phyloP scores from a whole-genome alignment of 495 filamentous ascomycete species.

The Extremus antarcticus region DNA sequence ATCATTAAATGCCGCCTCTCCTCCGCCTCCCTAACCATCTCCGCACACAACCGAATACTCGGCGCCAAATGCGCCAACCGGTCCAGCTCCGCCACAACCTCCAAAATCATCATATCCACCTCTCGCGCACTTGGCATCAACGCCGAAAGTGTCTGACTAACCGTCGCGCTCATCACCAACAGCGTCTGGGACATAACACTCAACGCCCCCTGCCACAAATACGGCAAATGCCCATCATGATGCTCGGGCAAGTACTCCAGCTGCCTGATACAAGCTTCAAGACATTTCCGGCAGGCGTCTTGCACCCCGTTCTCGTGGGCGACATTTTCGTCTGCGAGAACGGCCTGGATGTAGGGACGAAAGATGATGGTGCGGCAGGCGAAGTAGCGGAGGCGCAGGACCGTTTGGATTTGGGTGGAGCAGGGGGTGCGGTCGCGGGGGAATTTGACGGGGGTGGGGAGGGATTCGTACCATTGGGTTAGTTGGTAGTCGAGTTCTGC shows the following conservation, averaged over 20 bases:
- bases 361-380: slow-evolving; percentile 79
- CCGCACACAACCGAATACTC: slow-evolving; percentile 57
- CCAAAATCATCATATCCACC: slow-evolving; percentile 63
- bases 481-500: slow-evolving; percentile 73
- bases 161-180: slow-evolving; percentile 71
- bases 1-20: slow-evolving; percentile 44
- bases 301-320: slow-evolving; percentile 51
- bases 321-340: slow-evolving; percentile 63
- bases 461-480: slow-evolving; percentile 72
- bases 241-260: slow-evolving; percentile 69
- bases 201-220: slow-evolving; percentile 74
- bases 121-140: slow-evolving; percentile 52
- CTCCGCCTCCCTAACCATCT: slow-evolving; percentile 72
- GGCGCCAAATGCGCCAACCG: slow-evolving; percentile 63
- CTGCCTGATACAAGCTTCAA: slow-evolving; percentile 72
- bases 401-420: slow-evolving; percentile 65
- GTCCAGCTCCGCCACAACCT: slow-evolving; percentile 62
- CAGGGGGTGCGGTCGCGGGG: slow-evolving; percentile 54
- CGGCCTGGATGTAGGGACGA: slow-evolving; percentile 69
- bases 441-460: slow-evolving; percentile 63
- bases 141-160: slow-evolving; percentile 60
- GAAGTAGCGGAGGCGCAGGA: slow-evolving; percentile 66
- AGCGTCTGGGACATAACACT: slow-evolving; percentile 66
- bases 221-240: slow-evolving; percentile 78
- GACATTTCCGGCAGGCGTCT: slow-evolving; percentile 66